Conservation (phyloP, 257 asterid genomes). For the Dorcoceras hygrometricum region DNA sequence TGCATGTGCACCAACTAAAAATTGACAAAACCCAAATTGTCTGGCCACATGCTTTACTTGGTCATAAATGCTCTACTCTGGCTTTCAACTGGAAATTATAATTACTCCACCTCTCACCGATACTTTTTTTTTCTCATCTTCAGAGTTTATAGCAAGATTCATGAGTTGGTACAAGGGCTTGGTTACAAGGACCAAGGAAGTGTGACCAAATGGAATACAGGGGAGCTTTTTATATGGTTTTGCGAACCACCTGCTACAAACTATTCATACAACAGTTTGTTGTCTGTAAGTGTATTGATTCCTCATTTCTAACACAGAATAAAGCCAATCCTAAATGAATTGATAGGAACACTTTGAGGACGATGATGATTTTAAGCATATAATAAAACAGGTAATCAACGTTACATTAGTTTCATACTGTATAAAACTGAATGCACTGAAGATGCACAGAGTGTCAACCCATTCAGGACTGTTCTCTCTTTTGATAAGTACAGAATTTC, state of each 20-base stretch:
- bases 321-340: neutral
- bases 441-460: neutral
- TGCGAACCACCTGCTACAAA: slow-evolving; percentile 16
- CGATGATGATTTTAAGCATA: neutral
- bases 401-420: neutral
- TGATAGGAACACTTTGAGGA: neutral
- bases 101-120: too few relatives aligned
- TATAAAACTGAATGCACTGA: neutral
- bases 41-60: neutral
- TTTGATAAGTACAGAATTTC: neutral
- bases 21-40: neutral
- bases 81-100: neutral
- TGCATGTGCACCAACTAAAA: neutral
- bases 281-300: slow-evolving; percentile 19
- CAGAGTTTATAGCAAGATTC: slow-evolving; percentile 68
- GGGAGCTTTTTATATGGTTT: slow-evolving; percentile 14
- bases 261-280: slow-evolving; percentile 22
- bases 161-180: slow-evolving; percentile 60
- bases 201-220: slow-evolving; percentile 13
- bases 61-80: slow-evolving; percentile 5
- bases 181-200: slow-evolving; percentile 31
- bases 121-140: slow-evolving; percentile 21
- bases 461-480: neutral
- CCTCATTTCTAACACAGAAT: slow-evolving; percentile 5
- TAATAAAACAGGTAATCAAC: neutral